These are phyloP conservation scores for Kodamaea hsintzibuensis DNA, from an alignment of 805 yeast species.

Conservation along the genomic window DNA sequence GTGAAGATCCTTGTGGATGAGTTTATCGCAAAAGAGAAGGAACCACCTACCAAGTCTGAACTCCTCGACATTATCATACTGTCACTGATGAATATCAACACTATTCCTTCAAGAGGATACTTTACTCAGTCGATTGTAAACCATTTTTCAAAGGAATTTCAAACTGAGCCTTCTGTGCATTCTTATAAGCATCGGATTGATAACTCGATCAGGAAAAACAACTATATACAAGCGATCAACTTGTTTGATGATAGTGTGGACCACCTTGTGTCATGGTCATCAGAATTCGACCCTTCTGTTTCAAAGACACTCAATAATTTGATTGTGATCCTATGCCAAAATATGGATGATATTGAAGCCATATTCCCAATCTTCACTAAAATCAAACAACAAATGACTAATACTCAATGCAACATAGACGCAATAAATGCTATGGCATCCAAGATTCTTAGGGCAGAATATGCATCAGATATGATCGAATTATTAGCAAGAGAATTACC, in stretches of 20 bases:
- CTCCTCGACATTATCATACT: slow-evolving; percentile 17
- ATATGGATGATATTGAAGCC: slow-evolving; percentile 24
- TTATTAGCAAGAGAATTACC: slow-evolving; percentile 44
- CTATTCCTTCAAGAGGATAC: slow-evolving; percentile 21
- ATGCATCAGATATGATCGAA: slow-evolving; percentile 43
- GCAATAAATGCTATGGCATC: slow-evolving; percentile 29
- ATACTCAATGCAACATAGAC: slow-evolving; percentile 25
- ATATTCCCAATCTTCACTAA: slow-evolving; percentile 35
- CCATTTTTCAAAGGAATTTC: slow-evolving; percentile 12
- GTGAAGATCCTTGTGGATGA: neutral
- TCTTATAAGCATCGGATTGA: slow-evolving; percentile 34
- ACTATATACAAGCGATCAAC: slow-evolving; percentile 24
- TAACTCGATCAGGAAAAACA: slow-evolving; percentile 19
- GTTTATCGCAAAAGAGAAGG: slow-evolving; percentile 5
- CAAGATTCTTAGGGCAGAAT: slow-evolving; percentile 34
- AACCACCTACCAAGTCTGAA: neutral
- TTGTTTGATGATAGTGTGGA: slow-evolving; percentile 34
- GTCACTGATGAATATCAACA: slow-evolving; percentile 14
- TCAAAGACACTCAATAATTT: slow-evolving; percentile 46
- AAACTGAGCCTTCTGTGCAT: slow-evolving; percentile 18
- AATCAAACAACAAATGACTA: slow-evolving; percentile 38
- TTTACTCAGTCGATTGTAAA: slow-evolving; percentile 17
- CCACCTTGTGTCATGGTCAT: slow-evolving; percentile 24
- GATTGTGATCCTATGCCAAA: slow-evolving; percentile 34
- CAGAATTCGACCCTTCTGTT: slow-evolving; percentile 34